These are phyloP conservation scores for Syzygium aqueum DNA, from an alignment of 345 rosid genomes.

Conservation along the genomic window DNA sequence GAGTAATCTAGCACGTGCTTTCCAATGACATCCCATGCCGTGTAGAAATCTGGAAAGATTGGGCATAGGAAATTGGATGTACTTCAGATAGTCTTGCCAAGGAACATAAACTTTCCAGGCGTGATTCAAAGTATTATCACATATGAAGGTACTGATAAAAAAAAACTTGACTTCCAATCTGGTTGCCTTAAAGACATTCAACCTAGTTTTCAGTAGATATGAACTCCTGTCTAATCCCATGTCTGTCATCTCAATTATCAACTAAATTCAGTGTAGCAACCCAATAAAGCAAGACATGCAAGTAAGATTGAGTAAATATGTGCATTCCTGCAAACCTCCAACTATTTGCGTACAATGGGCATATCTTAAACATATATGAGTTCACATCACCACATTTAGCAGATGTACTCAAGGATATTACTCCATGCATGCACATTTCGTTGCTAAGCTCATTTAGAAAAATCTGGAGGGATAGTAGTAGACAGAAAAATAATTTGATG, in stretches of 20 bases:
- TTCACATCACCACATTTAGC: neutral
- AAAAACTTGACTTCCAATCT: neutral
- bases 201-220: neutral
- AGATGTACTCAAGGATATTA: neutral
- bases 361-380: neutral
- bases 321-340: neutral
- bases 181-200: neutral
- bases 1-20: slow-evolving; percentile 48
- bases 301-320: neutral
- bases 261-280: neutral
- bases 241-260: neutral
- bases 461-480: neutral
- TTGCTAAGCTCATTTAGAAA: neutral
- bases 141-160: neutral
- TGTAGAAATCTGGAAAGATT: slow-evolving; percentile 69
- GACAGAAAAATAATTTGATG: neutral
- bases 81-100: neutral
- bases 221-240: neutral
- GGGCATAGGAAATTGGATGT: neutral
- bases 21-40: slow-evolving; percentile 84
- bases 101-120: neutral
- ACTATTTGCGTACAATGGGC: neutral
- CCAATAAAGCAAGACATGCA: neutral
- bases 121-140: neutral
- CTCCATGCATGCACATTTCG: neutral